phyloP scores from a whole-genome alignment of 2,329 filamentous ascomycete genomes.

The Fusarium caatingaense region DNA sequence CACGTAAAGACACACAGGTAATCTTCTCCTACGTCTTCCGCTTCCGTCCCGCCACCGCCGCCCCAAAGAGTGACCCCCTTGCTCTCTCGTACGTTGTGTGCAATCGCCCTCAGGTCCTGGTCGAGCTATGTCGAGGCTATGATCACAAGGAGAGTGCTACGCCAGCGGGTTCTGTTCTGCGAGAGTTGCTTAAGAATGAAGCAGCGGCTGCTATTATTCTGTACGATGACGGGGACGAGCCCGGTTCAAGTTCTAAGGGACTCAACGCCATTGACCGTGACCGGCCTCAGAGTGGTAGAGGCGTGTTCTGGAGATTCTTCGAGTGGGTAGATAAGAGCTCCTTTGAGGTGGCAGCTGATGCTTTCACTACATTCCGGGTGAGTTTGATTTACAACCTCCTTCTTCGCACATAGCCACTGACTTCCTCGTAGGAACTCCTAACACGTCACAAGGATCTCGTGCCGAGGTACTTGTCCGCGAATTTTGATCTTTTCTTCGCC shows the following conservation, averaged over 20 bases:
- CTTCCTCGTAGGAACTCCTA: slow-evolving; percentile 77
- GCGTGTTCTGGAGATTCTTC: slow-evolving; percentile 97
- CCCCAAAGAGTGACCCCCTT: slow-evolving; percentile 78
- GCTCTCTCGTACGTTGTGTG: slow-evolving; percentile 91
- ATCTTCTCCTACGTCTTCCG: slow-evolving; percentile 96
- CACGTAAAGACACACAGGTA: slow-evolving; percentile 93
- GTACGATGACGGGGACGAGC: slow-evolving; percentile 84
- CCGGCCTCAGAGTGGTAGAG: slow-evolving; percentile 78
- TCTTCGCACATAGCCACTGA: slow-evolving; percentile 15
- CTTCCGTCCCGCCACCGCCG: slow-evolving; percentile 78
- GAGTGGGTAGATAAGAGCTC: slow-evolving; percentile 96
- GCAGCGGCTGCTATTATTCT: slow-evolving; percentile 90
- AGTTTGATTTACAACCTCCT: slow-evolving; percentile 41
- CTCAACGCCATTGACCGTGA: slow-evolving; percentile 82
- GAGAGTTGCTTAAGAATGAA: slow-evolving; percentile 90
- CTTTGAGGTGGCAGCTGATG: slow-evolving; percentile 96
- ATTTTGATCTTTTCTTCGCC: slow-evolving; percentile 93
- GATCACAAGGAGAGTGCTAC: slow-evolving; percentile 91
- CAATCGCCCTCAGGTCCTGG: slow-evolving; percentile 85
- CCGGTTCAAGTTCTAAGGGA: slow-evolving; percentile 78
- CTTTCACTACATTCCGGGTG: slow-evolving; percentile 96
- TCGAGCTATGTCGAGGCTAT: slow-evolving; percentile 90
- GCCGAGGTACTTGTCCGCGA: slow-evolving; percentile 85
- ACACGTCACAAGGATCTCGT: slow-evolving; percentile 95
- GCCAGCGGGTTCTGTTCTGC: slow-evolving; percentile 87